A percentile compares a stretch with the other conserved stretches of the same genome.
These are phyloP conservation scores for Prunella vulgaris DNA, from an alignment of 257 asterid species.

Conservation along the genomic window DNA sequence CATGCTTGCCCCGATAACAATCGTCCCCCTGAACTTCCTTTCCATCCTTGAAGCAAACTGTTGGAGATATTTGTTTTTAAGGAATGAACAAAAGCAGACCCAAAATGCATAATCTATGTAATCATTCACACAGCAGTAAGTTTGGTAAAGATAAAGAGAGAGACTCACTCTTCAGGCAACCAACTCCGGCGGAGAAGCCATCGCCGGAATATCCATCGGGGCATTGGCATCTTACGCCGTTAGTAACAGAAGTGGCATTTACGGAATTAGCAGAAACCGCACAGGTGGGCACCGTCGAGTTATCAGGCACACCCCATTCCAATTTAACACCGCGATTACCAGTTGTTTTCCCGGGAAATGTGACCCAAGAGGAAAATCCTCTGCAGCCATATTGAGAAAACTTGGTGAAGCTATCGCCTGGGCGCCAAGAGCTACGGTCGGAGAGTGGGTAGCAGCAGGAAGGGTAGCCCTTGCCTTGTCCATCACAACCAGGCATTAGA, in stretches of 20 bases:
- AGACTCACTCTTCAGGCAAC: conserved; percentile 57
- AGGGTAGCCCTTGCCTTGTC: conserved; percentile 28
- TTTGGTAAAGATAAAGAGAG: not conserved
- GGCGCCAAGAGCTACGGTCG: conserved; percentile 41
- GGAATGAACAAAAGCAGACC: not conserved
- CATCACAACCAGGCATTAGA: conserved; percentile 43
- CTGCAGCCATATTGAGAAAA: conserved; percentile 54
- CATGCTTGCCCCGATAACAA: conserved; percentile 35
- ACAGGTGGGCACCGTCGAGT: conserved; percentile 48
- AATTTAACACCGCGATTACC: conserved; percentile 55
- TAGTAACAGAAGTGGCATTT: conserved; percentile 44
- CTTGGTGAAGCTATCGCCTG: conserved; percentile 33
- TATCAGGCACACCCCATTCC: conserved; percentile 65
- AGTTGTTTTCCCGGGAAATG: conserved; percentile 26
- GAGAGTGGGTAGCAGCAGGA: conserved; percentile 66
- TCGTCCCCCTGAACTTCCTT: conserved; percentile 46
- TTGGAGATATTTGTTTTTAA: conserved; percentile 18
- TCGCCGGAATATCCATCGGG: conserved; percentile 55
- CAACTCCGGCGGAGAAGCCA: conserved; percentile 48
- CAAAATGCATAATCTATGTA: not conserved
- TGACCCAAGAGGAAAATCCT: conserved; percentile 62
- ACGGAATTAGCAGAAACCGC: conserved; percentile 36
- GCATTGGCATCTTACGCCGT: conserved; percentile 58
- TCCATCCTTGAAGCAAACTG: conserved; percentile 61
- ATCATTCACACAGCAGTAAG: not conserved